These are phyloP conservation scores for Geranium rotundifolium DNA, from an alignment of 345 rosid genomes.

Conservation along the genomic window DNA sequence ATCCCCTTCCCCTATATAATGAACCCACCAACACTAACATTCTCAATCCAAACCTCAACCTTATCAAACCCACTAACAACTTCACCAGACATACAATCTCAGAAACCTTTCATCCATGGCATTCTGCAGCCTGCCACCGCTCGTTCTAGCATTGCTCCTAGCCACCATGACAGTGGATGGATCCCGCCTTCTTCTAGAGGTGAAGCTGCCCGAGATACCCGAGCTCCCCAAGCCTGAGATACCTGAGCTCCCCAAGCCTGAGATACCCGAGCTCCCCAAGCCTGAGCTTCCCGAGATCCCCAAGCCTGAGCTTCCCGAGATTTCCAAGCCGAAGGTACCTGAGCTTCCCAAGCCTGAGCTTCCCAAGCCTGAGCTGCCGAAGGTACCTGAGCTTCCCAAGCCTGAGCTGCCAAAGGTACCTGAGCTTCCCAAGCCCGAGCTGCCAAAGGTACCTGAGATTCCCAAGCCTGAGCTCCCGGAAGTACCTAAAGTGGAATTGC, in stretches of 20 bases:
- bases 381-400: not conserved
- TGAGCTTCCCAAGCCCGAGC: not conserved
- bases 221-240: too few relatives aligned
- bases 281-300: not conserved
- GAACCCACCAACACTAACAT: too few relatives aligned
- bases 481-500: too few relatives aligned
- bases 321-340: not conserved
- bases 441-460: not conserved
- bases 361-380: slow-evolving; percentile 8
- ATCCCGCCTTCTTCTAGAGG: not conserved
- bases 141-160: not conserved
- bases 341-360: too few relatives aligned
- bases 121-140: too few relatives aligned
- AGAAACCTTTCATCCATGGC: not conserved
- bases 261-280: too few relatives aligned
- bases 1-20: too few relatives aligned
- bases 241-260: too few relatives aligned
- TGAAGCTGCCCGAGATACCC: not conserved
- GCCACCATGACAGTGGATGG: not conserved
- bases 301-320: slow-evolving; percentile 1
- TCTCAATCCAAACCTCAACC: too few relatives aligned
- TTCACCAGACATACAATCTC: too few relatives aligned
- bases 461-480: too few relatives aligned
- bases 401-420: not conserved
- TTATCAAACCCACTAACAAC: not conserved